A percentile compares a stretch with the other conserved stretches of the same genome.
phyloP scores from a whole-genome alignment of 2,329 filamentous ascomycete species.

The Botrytis galanthina region DNA sequence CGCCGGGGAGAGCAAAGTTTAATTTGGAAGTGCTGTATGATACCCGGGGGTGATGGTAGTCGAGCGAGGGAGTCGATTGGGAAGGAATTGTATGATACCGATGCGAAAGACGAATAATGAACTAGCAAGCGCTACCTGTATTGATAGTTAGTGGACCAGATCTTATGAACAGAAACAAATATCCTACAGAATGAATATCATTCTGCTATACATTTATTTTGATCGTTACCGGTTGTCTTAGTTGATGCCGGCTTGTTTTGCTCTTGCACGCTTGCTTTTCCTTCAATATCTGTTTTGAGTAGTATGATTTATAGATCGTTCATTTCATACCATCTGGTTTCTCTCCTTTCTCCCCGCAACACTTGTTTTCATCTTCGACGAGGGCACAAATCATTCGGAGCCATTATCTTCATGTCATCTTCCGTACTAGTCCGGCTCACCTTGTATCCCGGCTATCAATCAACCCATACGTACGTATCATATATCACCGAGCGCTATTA shows the following conservation, averaged over 20 bases:
- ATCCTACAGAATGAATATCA: too few relatives aligned
- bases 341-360: not conserved
- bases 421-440: not conserved
- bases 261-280: not conserved
- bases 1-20: conserved; percentile 32
- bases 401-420: not conserved
- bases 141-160: not conserved
- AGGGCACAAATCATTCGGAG: not conserved
- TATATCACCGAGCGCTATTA: too few relatives aligned
- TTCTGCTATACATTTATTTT: not conserved
- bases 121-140: conserved; percentile 1
- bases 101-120: not conserved
- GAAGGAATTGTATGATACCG: not conserved
- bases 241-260: not conserved
- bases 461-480: conserved; percentile 18
- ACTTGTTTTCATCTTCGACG: not conserved
- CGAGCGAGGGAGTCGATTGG: not conserved
- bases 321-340: too few relatives aligned
- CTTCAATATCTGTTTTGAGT: not conserved
- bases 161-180: not conserved
- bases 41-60: not conserved
- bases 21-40: not conserved
- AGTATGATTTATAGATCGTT: not conserved
- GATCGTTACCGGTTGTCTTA: not conserved
- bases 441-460: conserved; percentile 22